phyloP scores from a whole-genome alignment of 306 rosid genomes.

The Notholithocarpus densiflorus region DNA sequence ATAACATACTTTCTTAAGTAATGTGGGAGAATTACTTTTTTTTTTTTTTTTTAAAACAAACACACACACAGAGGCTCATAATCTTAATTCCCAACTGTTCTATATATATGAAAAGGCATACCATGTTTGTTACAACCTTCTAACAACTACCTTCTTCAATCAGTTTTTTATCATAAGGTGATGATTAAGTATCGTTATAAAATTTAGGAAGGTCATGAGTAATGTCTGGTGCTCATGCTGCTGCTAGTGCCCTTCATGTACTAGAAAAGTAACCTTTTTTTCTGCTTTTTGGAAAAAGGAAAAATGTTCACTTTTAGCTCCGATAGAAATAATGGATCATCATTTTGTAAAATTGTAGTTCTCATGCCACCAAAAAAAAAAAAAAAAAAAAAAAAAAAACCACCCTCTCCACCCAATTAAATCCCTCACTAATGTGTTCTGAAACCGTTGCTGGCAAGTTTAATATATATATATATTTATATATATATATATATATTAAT shows the following conservation, averaged over 20 bases:
- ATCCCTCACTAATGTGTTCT: background rate
- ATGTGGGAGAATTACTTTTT: too few species aligned
- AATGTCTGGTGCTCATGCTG: background rate
- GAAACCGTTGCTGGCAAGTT: background rate
- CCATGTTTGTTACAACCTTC: background rate
- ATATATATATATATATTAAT: background rate
- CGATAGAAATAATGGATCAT: background rate
- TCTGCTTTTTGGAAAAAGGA: slow-evolving; percentile 15
- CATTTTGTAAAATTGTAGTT: background rate
- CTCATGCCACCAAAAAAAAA: background rate
- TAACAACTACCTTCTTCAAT: background rate
- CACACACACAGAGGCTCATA: too few species aligned
- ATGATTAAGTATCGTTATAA: background rate
- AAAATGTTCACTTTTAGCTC: background rate
- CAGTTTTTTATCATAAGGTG: background rate
- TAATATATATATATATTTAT: too few species aligned
- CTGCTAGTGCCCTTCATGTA: background rate
- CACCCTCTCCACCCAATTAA: background rate
- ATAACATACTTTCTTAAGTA: too few species aligned
- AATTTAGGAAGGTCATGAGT: background rate
- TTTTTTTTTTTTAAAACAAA: too few species aligned
- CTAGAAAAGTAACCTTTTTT: background rate
- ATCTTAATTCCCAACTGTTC: too few species aligned
- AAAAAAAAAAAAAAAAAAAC: background rate
- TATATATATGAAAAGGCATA: background rate